phyloP scores from a whole-genome alignment of 495 filamentous ascomycete genomes.

The Xylaria castorea region DNA sequence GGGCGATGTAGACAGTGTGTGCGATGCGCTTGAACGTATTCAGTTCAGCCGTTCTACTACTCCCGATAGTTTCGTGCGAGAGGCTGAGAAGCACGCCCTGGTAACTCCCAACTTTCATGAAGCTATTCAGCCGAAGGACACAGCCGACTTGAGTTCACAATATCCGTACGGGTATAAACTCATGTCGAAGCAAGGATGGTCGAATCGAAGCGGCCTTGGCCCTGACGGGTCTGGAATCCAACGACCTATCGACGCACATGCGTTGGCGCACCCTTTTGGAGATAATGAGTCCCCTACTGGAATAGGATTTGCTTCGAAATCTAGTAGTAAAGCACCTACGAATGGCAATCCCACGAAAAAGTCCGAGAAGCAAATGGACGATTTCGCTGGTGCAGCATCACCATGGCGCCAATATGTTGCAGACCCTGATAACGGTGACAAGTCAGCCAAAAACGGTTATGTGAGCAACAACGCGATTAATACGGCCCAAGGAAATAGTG shows the following conservation, averaged over 20 bases:
- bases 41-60: neutral
- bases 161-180: slow-evolving; percentile 14
- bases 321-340: neutral
- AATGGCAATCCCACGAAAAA: neutral
- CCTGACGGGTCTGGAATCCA: slow-evolving; percentile 15
- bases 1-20: neutral
- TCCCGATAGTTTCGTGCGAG: slow-evolving; percentile 16
- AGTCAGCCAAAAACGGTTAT: neutral
- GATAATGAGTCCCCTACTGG: neutral
- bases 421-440: slow-evolving; percentile 5
- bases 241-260: slow-evolving; percentile 7
- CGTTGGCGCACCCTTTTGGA: neutral
- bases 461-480: too few relatives aligned
- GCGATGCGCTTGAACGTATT: neutral
- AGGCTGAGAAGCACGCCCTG: slow-evolving; percentile 2
- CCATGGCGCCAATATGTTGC: slow-evolving; percentile 12
- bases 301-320: neutral
- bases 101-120: neutral
- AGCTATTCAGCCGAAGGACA: neutral
- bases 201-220: slow-evolving; percentile 14
- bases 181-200: slow-evolving; percentile 12
- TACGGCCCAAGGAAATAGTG: neutral
- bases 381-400: neutral
- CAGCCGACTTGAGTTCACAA: neutral
- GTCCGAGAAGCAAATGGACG: neutral